Percentiles rank a stretch among this genome's conserved stretches.
phyloP scores from a whole-genome alignment of 164 flowering plant species.

The Cinnamomum micranthum region DNA sequence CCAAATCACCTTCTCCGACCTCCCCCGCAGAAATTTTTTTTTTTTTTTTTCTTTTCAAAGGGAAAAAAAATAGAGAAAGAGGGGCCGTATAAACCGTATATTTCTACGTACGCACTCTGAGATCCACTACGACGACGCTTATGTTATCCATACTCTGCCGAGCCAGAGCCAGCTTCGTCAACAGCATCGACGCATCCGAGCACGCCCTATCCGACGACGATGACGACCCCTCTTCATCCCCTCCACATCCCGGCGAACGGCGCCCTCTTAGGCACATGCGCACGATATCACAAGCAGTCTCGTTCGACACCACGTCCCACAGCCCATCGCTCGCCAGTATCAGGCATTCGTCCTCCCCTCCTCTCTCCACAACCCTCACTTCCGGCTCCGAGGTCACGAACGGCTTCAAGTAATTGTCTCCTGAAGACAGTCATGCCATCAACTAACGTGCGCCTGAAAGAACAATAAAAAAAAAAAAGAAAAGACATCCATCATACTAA shows the following conservation, averaged over 20 bases:
- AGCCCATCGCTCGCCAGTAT: constrained; percentile 74
- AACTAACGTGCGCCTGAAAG: too few species aligned
- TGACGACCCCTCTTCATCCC: constrained; percentile 14
- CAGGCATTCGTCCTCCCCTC: constrained; percentile 57
- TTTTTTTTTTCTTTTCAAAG: too few species aligned
- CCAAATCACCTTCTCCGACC: not conserved
- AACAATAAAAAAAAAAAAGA: too few species aligned
- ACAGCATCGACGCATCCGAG: constrained; percentile 56
- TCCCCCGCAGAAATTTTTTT: not conserved
- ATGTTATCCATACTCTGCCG: constrained; percentile 67
- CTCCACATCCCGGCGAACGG: constrained; percentile 10
- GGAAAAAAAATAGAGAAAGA: not conserved
- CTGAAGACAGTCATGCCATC: constrained; percentile 7
- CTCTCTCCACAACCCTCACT: constrained; percentile 47
- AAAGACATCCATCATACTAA: not conserved
- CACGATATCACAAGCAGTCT: constrained; percentile 55
- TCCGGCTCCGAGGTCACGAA: constrained; percentile 61
- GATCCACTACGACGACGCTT: constrained; percentile 69
- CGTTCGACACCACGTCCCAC: constrained; percentile 74
- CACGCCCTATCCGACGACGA: constrained; percentile 48
- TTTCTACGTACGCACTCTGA: constrained; percentile 22
- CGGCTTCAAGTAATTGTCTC: constrained; percentile 64
- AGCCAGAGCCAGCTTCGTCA: constrained; percentile 72
- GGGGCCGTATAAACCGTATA: not conserved
- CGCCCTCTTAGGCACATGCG: constrained; percentile 57